Percentiles rank a stretch among this genome's conserved stretches.
phyloP scores from a whole-genome alignment of 257 asterid genomes.

The Jacaranda mimosifolia region DNA sequence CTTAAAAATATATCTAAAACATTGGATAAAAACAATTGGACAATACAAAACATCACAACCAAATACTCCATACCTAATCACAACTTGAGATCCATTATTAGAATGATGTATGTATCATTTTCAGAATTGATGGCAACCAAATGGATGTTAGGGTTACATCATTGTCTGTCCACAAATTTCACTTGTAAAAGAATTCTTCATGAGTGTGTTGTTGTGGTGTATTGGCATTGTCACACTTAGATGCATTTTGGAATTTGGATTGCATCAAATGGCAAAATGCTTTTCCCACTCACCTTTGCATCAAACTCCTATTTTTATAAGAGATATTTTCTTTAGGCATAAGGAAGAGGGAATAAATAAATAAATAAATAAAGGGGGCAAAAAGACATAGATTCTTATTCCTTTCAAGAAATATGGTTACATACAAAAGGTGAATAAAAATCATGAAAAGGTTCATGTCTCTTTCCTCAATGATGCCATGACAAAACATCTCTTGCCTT shows the following conservation, averaged over 20 bases:
- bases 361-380: conserved; percentile 32
- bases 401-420: conserved; percentile 37
- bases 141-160: conserved; percentile 31
- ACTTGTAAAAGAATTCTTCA: conserved; percentile 32
- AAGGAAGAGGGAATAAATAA: conserved; percentile 39
- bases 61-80: too few relatives aligned
- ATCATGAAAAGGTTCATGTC: conserved; percentile 39
- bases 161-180: conserved; percentile 36
- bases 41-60: too few relatives aligned
- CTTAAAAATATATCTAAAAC: too few relatives aligned
- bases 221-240: not conserved
- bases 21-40: too few relatives aligned
- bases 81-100: too few relatives aligned
- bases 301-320: conserved; percentile 35
- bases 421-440: conserved; percentile 18
- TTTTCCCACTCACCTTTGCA: conserved; percentile 65
- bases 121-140: conserved; percentile 18
- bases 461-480: conserved; percentile 38
- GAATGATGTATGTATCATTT: not conserved
- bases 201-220: not conserved
- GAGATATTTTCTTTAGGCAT: conserved; percentile 30
- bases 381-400: conserved; percentile 46
- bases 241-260: conserved; percentile 4
- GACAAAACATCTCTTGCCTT: conserved; percentile 36
- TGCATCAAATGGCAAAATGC: conserved; percentile 45